These are phyloP conservation scores for Sclerotinia trifoliorum DNA, from an alignment of 2,329 filamentous ascomycete species.

Conservation along the genomic window DNA sequence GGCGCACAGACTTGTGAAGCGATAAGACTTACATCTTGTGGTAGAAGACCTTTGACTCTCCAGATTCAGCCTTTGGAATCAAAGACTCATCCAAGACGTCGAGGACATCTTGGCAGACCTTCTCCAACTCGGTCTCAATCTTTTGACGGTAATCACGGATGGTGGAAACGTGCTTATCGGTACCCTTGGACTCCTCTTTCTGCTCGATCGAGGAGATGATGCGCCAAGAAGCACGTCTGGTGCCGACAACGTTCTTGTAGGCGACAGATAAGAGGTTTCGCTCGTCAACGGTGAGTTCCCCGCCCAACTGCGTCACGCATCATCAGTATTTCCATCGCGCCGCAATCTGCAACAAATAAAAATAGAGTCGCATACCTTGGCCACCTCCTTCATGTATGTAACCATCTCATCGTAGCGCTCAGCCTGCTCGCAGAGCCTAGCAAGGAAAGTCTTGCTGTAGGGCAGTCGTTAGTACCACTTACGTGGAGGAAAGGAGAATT, in stretches of 20 bases:
- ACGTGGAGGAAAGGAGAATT: slow-evolving; percentile 19
- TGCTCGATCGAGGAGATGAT: slow-evolving; percentile 99
- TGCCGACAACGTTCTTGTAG: slow-evolving; percentile 99
- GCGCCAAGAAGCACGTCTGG: slow-evolving; percentile 96
- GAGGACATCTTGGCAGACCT: slow-evolving; percentile 97
- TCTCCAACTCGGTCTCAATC: slow-evolving; percentile 96
- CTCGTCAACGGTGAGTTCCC: slow-evolving; percentile 90
- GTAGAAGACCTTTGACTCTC: slow-evolving; percentile 99
- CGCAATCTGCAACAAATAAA: slow-evolving; percentile 20
- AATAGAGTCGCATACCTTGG: slow-evolving; percentile 63
- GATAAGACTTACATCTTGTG: slow-evolving; percentile 87
- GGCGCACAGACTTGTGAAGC: slow-evolving; percentile 17
- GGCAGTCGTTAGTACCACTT: slow-evolving; percentile 31
- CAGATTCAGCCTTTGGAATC: slow-evolving; percentile 92
- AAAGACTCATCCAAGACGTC: slow-evolving; percentile 90
- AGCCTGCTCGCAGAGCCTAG: slow-evolving; percentile 99
- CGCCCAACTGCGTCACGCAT: slow-evolving; percentile 51
- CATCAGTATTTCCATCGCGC: slow-evolving; percentile 29
- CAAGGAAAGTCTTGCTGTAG: slow-evolving; percentile 97
- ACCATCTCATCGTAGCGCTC: slow-evolving; percentile 99
- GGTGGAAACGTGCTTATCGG: slow-evolving; percentile 87
- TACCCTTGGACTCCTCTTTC: slow-evolving; percentile 99
- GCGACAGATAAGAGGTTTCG: slow-evolving; percentile 97
- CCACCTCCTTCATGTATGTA: slow-evolving; percentile 99
- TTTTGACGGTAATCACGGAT: slow-evolving; percentile 98